phyloP scores from a whole-genome alignment of 805 yeast species.

The Wickerhamomyces mucosus region DNA sequence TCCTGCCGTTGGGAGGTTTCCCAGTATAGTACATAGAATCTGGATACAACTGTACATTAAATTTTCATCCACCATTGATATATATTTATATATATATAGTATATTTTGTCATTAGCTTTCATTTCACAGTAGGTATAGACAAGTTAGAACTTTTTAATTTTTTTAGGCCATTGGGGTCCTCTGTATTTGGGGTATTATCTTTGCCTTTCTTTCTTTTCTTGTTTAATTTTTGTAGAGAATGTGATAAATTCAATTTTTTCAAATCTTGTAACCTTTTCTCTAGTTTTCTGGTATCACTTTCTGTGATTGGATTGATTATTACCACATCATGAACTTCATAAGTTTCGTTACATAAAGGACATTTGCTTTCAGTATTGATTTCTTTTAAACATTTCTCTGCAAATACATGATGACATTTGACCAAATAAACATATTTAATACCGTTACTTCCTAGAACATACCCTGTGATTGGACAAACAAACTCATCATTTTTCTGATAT shows the following conservation, averaged over 20 bases:
- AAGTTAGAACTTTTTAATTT: background rate
- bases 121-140: too few species aligned
- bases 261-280: conserved; percentile 19
- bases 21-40: conserved; percentile 2
- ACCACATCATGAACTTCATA: conserved; percentile 25
- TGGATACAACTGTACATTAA: background rate
- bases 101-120: background rate
- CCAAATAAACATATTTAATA: conserved; percentile 33
- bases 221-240: conserved; percentile 24
- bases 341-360: conserved; percentile 32
- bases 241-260: conserved; percentile 21
- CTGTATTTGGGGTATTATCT: background rate
- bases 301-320: conserved; percentile 23
- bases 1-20: too few species aligned
- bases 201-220: conserved; percentile 16
- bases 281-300: conserved; percentile 14
- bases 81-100: conserved; percentile 1
- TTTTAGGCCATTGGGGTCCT: conserved; percentile 1
- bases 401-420: conserved; percentile 35
- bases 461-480: conserved; percentile 31
- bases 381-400: conserved; percentile 23
- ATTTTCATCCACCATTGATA: background rate
- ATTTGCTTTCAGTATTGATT: conserved; percentile 15
- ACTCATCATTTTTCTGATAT: conserved; percentile 12
- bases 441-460: conserved; percentile 27